phyloP scores from a whole-genome alignment of 2,329 filamentous ascomycete genomes.

The Arthrocladium fulminans region DNA sequence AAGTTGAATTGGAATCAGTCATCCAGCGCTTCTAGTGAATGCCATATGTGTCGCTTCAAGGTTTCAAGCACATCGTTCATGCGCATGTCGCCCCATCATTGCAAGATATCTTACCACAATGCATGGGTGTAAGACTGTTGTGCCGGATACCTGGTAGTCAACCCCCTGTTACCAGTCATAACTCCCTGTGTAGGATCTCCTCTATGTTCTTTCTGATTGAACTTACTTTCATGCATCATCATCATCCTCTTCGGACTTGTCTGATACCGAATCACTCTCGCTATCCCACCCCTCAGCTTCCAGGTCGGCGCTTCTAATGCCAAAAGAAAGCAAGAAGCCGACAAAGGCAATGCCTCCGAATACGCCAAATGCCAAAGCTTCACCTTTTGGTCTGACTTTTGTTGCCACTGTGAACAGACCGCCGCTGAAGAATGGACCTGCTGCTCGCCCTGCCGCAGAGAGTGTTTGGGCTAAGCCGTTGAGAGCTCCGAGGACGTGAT shows the following conservation, averaged over 20 bases:
- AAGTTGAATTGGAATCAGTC: no score
- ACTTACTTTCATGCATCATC: slow-evolving; percentile 23
- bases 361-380: slow-evolving; percentile 74
- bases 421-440: slow-evolving; percentile 82
- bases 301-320: slow-evolving; percentile 57
- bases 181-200: no score
- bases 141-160: no score
- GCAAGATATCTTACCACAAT: no score
- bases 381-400: slow-evolving; percentile 66
- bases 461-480: slow-evolving; percentile 93
- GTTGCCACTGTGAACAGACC: slow-evolving; percentile 74
- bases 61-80: no score
- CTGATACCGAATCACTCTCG: slow-evolving; percentile 31
- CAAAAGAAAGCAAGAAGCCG: slow-evolving; percentile 71
- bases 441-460: slow-evolving; percentile 77
- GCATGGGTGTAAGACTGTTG: no score
- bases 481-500: slow-evolving; percentile 75
- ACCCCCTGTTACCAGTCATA: no score
- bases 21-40: no score
- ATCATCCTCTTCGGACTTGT: slow-evolving; percentile 42
- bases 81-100: no score
- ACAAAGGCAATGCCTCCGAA: slow-evolving; percentile 76
- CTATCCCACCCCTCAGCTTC: slow-evolving; percentile 50
- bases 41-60: no score
- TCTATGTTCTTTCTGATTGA: no score